phyloP scores from a whole-genome alignment of 2,329 filamentous ascomycete species.

The Aureobasidium sp. region DNA sequence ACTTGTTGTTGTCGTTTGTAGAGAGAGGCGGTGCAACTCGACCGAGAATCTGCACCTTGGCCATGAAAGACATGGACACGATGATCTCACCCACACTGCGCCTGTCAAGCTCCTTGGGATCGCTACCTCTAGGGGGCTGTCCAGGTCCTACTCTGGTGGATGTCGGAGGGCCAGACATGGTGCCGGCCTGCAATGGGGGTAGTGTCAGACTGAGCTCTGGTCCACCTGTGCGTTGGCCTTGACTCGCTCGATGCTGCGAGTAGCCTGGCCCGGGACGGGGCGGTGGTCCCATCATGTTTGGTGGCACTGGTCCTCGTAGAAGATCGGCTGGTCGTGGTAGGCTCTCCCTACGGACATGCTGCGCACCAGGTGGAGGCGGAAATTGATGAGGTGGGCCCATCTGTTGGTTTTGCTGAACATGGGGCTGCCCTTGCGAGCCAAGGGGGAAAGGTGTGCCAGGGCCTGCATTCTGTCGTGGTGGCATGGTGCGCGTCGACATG shows the following conservation, averaged over 20 bases:
- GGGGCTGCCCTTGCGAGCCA: not conserved
- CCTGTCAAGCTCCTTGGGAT: constrained; percentile 38
- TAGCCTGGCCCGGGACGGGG: constrained; percentile 38
- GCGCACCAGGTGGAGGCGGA: constrained; percentile 22
- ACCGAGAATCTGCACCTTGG: constrained; percentile 68
- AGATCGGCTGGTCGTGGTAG: constrained; percentile 34
- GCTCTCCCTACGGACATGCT: constrained; percentile 30
- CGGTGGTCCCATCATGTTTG: constrained; percentile 47
- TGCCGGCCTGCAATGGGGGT: constrained; percentile 43
- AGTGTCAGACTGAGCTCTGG: constrained; percentile 34
- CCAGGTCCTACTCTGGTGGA: not conserved
- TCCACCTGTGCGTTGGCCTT: constrained; percentile 17
- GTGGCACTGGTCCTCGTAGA: constrained; percentile 21
- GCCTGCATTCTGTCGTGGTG: constrained; percentile 23
- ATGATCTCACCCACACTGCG: constrained; percentile 55
- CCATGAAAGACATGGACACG: constrained; percentile 64
- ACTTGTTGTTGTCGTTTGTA: constrained; percentile 25
- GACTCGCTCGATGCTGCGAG: constrained; percentile 26
- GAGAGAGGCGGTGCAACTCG: constrained; percentile 64
- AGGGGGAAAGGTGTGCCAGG: constrained; percentile 34
- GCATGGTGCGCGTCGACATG: constrained; percentile 30
- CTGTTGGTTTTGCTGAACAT: constrained; percentile 30
- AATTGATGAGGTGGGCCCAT: constrained; percentile 32
- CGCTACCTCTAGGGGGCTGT: not conserved
- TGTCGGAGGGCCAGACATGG: constrained; percentile 2